Conservation (phyloP, 2,329 filamentous ascomycete species). For the Pestalotiopsis sp. region DNA sequence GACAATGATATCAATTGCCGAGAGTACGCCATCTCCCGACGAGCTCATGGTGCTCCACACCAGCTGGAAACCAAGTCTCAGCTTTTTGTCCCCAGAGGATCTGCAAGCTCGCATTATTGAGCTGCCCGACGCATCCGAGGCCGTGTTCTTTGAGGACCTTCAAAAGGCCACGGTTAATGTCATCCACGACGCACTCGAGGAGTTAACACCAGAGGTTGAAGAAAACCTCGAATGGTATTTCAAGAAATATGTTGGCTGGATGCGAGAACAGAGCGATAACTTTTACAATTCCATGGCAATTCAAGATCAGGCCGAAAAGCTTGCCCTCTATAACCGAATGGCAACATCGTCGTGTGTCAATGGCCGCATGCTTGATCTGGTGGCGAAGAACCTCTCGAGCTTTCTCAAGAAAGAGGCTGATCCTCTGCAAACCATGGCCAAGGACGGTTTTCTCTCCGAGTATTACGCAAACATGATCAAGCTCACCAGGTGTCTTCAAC, state of each 20-base stretch:
- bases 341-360: constrained; percentile 4
- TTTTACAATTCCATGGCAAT: background rate
- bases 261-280: background rate
- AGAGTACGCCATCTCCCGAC: background rate
- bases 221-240: constrained; percentile 5
- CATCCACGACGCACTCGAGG: constrained; percentile 5
- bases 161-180: constrained; percentile 8
- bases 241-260: constrained; percentile 4
- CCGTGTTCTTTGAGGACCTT: constrained; percentile 2
- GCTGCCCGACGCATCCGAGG: background rate
- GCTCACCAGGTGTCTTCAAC: background rate
- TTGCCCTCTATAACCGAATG: constrained; percentile 1
- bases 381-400: background rate
- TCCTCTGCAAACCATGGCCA: constrained; percentile 10
- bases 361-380: constrained; percentile 7
- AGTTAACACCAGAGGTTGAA: background rate
- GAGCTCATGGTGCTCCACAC: constrained; percentile 4
- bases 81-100: background rate
- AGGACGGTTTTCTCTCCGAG: constrained; percentile 6
- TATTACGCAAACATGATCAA: constrained; percentile 12
- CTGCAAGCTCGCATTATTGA: constrained; percentile 2
- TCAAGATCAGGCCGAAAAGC: background rate
- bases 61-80: constrained; percentile 1
- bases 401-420: constrained; percentile 5
- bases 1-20: constrained; percentile 3